Conservation (phyloP, 2,329 filamentous ascomycete genomes). For the Ophiocordyceps camponoti-rufipedis region DNA sequence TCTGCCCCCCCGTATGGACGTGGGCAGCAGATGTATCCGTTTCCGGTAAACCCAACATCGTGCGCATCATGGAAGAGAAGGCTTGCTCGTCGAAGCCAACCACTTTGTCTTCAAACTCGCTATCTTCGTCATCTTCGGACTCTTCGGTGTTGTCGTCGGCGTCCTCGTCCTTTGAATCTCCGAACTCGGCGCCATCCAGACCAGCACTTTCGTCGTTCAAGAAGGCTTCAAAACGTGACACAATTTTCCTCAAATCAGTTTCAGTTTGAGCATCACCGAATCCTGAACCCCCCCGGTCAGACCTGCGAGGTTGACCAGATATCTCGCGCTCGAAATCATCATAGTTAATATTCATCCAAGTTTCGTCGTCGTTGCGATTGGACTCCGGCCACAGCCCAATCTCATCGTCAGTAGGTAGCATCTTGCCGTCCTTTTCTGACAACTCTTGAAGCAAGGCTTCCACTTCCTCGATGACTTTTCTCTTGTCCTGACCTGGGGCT, state of each 20-base stretch:
- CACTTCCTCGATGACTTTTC: conserved; percentile 54
- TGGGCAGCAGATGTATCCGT: neutral
- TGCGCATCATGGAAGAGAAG: conserved; percentile 74
- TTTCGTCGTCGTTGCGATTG: conserved; percentile 59
- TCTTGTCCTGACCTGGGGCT: conserved; percentile 50
- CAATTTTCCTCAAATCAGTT: conserved; percentile 72
- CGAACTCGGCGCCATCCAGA: conserved; percentile 55
- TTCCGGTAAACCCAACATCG: conserved; percentile 60
- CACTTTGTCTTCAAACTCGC: conserved; percentile 53
- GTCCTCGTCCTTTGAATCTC: conserved; percentile 53
- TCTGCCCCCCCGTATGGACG: neutral
- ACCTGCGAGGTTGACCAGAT: conserved; percentile 19
- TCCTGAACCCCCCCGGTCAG: conserved; percentile 15
- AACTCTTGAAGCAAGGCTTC: conserved; percentile 60
- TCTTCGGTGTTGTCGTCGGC: conserved; percentile 28
- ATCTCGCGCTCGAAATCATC: conserved; percentile 76
- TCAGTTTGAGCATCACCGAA: conserved; percentile 52
- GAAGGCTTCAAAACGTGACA: conserved; percentile 84
- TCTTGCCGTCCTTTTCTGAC: conserved; percentile 45
- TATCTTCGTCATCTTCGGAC: conserved; percentile 33
- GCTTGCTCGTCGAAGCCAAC: conserved; percentile 71
- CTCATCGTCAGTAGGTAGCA: conserved; percentile 54
- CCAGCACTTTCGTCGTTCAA: conserved; percentile 73
- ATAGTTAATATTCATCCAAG: conserved; percentile 85
- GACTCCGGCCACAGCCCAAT: conserved; percentile 48